Evolutionary conservation across 2,329 filamentous ascomycete genomes (phyloP).

Genomic region (Epichloe scottii): DNA sequence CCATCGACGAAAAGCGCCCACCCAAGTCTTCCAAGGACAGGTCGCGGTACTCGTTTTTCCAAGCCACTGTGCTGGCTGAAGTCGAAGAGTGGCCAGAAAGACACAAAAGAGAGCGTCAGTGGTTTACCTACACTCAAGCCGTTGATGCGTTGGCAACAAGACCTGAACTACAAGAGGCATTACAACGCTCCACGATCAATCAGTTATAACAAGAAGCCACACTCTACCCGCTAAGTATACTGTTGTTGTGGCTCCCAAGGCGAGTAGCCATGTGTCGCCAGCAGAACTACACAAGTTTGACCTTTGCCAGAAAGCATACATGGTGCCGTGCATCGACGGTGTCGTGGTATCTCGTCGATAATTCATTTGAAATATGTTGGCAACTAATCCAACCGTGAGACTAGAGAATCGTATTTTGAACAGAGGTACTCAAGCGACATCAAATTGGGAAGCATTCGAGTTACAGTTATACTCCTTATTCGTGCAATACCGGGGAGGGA

Average conservation of each 20-base stretch:
- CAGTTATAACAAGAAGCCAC: conserved; percentile 13
- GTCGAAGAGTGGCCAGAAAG: conserved; percentile 85
- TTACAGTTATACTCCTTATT: neutral
- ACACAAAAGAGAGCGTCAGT: conserved; percentile 79
- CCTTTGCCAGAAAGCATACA: neutral
- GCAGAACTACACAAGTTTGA: neutral
- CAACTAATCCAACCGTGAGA: neutral
- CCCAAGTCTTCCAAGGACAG: conserved; percentile 58
- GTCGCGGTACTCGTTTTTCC: conserved; percentile 65
- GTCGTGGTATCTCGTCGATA: neutral
- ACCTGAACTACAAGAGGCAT: conserved; percentile 78
- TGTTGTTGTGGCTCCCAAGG: neutral
- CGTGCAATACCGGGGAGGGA: conserved; percentile 1
- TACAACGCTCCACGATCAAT: conserved; percentile 67
- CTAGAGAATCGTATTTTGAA: neutral
- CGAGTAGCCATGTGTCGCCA: neutral
- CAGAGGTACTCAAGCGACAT: neutral
- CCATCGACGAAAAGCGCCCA: conserved; percentile 72
- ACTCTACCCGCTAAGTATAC: neutral
- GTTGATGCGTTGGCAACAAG: conserved; percentile 61
- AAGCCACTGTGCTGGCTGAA: conserved; percentile 78
- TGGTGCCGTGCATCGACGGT: neutral
- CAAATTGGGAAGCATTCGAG: neutral
- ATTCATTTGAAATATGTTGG: neutral
- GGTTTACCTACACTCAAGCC: conserved; percentile 82